These are phyloP conservation scores for Hymenoscyphus infarciens DNA, from an alignment of 2,329 filamentous ascomycete genomes.

Conservation along the genomic window DNA sequence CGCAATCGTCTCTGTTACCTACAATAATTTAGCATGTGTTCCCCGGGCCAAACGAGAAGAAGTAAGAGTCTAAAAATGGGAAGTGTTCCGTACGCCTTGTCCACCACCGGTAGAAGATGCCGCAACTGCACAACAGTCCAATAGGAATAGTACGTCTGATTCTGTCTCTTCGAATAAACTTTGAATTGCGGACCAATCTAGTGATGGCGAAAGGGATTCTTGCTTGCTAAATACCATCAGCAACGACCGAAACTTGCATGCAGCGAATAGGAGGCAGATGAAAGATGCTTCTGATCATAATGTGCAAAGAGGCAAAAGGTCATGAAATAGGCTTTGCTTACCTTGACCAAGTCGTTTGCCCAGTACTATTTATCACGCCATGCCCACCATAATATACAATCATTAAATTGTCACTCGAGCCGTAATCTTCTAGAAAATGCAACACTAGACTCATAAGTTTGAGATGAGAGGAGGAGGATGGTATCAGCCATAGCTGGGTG, in stretches of 20 bases:
- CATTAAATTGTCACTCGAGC: conserved; percentile 20
- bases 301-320: too few relatives aligned
- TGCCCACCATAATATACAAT: conserved; percentile 29
- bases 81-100: not conserved
- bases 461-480: conserved; percentile 22
- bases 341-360: conserved; percentile 24
- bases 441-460: conserved; percentile 26
- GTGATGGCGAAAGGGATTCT: conserved; percentile 9
- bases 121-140: conserved; percentile 14
- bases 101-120: conserved; percentile 6
- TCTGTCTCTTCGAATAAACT: conserved; percentile 13
- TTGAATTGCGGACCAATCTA: conserved; percentile 16
- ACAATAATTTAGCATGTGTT: too few relatives aligned
- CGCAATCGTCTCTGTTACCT: conserved; percentile 22
- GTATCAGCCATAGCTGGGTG: conserved; percentile 27
- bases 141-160: conserved; percentile 14
- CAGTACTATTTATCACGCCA: conserved; percentile 22
- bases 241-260: not conserved
- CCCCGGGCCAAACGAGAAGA: too few relatives aligned
- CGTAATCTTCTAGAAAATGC: conserved; percentile 23
- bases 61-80: too few relatives aligned
- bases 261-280: too few relatives aligned
- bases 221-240: conserved; percentile 8
- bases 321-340: not conserved
- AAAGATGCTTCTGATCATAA: too few relatives aligned